These are phyloP conservation scores for Cyberlindnera xishuangbannaensis DNA, from an alignment of 805 yeast genomes.

Conservation along the genomic window DNA sequence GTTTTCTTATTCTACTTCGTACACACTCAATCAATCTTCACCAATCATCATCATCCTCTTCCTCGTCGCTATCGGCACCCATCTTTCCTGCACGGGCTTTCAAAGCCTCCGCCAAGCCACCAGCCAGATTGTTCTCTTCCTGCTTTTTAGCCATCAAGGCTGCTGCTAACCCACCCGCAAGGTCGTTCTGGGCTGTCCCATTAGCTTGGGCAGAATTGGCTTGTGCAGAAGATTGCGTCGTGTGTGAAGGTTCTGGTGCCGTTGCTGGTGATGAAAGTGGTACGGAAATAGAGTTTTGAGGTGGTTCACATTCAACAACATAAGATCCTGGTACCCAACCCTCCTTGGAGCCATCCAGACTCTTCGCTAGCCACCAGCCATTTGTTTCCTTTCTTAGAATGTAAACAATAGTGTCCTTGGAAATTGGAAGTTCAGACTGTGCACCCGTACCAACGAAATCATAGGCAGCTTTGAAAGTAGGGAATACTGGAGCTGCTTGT, in stretches of 20 bases:
- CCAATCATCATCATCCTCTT: constrained; percentile 70
- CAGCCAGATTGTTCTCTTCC: constrained; percentile 60
- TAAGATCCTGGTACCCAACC: constrained; percentile 99
- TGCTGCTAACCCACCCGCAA: constrained; percentile 59
- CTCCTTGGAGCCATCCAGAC: constrained; percentile 65
- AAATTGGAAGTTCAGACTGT: constrained; percentile 73
- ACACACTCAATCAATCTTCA: constrained; percentile 29
- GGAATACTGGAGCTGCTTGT: constrained; percentile 54
- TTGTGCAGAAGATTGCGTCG: constrained; percentile 32
- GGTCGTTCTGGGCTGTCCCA: constrained; percentile 19
- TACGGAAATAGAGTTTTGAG: constrained; percentile 34
- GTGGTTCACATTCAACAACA: constrained; percentile 53
- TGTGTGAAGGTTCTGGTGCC: constrained; percentile 28
- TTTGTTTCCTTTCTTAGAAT: constrained; percentile 70
- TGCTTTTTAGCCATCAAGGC: constrained; percentile 60
- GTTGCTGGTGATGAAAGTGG: constrained; percentile 41
- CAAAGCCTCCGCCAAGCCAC: constrained; percentile 85
- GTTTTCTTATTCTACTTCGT: background rate
- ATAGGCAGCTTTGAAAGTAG: constrained; percentile 79
- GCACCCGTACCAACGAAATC: constrained; percentile 86
- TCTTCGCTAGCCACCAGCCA: constrained; percentile 92
- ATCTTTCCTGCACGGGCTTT: constrained; percentile 69
- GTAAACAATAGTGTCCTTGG: constrained; percentile 69
- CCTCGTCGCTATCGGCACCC: constrained; percentile 58
- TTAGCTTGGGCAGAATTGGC: constrained; percentile 13